Evolutionary conservation across 192 early-diverging fungal genomes (phyloP).

Genomic region (Phlyctochytrium bullatum): DNA sequence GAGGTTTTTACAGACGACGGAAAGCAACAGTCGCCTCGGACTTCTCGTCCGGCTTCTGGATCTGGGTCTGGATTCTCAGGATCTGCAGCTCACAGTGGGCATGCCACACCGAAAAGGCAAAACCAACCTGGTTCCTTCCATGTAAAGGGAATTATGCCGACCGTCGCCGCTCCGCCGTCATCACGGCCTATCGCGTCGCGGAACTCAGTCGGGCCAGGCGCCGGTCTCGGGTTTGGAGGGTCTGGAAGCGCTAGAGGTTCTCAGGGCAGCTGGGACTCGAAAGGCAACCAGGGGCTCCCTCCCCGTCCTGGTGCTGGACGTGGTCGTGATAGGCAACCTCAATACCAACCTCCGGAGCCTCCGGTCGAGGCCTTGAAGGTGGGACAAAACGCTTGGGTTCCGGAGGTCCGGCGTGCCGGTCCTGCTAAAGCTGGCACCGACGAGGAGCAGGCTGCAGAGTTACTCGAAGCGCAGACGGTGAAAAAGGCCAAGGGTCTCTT

Average conservation of each 20-base stretch:
- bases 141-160: neutral
- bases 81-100: neutral
- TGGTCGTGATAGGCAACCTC: neutral
- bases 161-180: neutral
- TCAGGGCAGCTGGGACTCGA: constrained; percentile 12
- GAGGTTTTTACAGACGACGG: constrained; percentile 40
- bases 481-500: constrained; percentile 83
- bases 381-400: constrained; percentile 80
- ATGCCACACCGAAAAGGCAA: neutral
- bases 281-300: neutral
- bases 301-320: neutral
- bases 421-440: constrained; percentile 27
- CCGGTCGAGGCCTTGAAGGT: constrained; percentile 74
- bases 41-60: neutral
- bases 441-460: constrained; percentile 35
- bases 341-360: neutral
- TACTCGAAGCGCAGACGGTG: constrained; percentile 15
- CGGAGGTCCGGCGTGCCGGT: constrained; percentile 32
- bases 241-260: constrained; percentile 19
- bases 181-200: constrained; percentile 38
- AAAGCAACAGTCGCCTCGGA: neutral
- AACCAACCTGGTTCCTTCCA: neutral
- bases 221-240: neutral
- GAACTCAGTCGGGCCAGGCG: constrained; percentile 26
- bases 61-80: neutral